A percentile compares a stretch with the other conserved stretches of the same genome.
Evolutionary conservation across 805 yeast genomes (phyloP).

Genomic region (Yarrowia sp.): DNA sequence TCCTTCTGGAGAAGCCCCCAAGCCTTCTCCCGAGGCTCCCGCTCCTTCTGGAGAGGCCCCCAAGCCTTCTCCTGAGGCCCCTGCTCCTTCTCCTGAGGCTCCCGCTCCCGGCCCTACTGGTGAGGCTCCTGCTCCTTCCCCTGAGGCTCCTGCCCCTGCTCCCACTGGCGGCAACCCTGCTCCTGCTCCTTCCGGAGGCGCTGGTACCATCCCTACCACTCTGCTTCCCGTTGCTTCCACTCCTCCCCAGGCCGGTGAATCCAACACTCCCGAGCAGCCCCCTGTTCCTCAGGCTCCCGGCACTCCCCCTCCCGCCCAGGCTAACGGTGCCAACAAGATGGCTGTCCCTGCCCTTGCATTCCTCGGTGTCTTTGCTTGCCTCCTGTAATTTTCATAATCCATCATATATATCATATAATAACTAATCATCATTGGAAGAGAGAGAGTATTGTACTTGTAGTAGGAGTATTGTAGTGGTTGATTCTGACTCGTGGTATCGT

Average conservation of each 20-base stretch:
- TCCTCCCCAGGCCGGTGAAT: slow-evolving; percentile 13
- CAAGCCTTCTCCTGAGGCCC: slow-evolving; percentile 3
- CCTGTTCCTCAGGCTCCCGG: slow-evolving; percentile 11
- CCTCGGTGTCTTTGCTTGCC: slow-evolving; percentile 20
- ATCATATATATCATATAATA: background rate
- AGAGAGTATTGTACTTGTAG: too few species aligned
- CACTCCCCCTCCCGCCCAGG: slow-evolving; percentile 25
- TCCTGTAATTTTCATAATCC: slow-evolving; percentile 8
- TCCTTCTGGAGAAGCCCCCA: slow-evolving; percentile 4
- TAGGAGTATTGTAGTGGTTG: too few species aligned
- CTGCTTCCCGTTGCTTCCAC: slow-evolving; percentile 17
- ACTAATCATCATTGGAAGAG: too few species aligned
- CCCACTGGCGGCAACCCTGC: slow-evolving; percentile 1
- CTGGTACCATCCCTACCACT: slow-evolving; percentile 3
- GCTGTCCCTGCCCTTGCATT: slow-evolving; percentile 33
- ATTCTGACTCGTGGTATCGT: too few species aligned
- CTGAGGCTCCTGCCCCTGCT: slow-evolving; percentile 9
- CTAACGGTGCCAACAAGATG: slow-evolving; percentile 35
- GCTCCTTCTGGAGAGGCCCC: background rate
- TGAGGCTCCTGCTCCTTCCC: background rate
- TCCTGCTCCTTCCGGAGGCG: slow-evolving; percentile 18
- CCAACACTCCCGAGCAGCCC: slow-evolving; percentile 24
- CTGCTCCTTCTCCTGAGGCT: slow-evolving; percentile 10
- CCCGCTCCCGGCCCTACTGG: background rate
- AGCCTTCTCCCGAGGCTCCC: background rate